phyloP scores from a whole-genome alignment of 306 rosid species.

The Trichosanthes cucumerina region DNA sequence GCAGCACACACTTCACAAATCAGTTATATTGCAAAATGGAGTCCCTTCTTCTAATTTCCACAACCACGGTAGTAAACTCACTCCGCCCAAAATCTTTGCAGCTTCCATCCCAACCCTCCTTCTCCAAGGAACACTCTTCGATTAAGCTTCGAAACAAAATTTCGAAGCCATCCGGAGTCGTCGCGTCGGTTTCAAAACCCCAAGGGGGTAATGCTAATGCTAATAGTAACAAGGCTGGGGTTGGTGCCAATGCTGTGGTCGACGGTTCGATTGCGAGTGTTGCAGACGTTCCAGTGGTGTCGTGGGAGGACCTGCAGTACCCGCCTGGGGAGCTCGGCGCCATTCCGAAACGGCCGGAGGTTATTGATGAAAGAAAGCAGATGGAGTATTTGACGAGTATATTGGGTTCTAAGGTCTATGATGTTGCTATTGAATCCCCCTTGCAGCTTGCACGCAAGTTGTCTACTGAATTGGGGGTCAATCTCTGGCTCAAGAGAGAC shows the following conservation, averaged over 20 bases:
- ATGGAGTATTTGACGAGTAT: slow-evolving; percentile 61
- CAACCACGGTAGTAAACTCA: background rate
- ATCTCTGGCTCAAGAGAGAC: slow-evolving; percentile 82
- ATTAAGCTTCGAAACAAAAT: background rate
- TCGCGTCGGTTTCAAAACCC: slow-evolving; percentile 37
- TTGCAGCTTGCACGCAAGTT: slow-evolving; percentile 55
- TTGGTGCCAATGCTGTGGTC: slow-evolving; percentile 9
- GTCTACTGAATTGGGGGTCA: slow-evolving; percentile 47
- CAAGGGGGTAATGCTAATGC: background rate
- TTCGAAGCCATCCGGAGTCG: background rate
- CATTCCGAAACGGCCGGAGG: slow-evolving; percentile 12
- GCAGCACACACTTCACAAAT: background rate
- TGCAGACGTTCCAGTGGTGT: slow-evolving; percentile 11
- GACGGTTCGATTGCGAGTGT: slow-evolving; percentile 1
- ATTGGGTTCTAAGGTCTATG: slow-evolving; percentile 67
- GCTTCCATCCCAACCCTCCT: background rate
- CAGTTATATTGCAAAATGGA: background rate
- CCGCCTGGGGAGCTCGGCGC: slow-evolving; percentile 61
- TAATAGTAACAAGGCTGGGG: background rate
- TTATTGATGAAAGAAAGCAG: background rate
- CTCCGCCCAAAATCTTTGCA: background rate
- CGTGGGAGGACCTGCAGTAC: slow-evolving; percentile 44
- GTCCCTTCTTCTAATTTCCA: background rate
- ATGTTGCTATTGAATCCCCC: slow-evolving; percentile 67
- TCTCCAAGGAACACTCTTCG: background rate